Conservation (phyloP, 768 basidiomycete species). For the Psilocybe cyanescens region DNA sequence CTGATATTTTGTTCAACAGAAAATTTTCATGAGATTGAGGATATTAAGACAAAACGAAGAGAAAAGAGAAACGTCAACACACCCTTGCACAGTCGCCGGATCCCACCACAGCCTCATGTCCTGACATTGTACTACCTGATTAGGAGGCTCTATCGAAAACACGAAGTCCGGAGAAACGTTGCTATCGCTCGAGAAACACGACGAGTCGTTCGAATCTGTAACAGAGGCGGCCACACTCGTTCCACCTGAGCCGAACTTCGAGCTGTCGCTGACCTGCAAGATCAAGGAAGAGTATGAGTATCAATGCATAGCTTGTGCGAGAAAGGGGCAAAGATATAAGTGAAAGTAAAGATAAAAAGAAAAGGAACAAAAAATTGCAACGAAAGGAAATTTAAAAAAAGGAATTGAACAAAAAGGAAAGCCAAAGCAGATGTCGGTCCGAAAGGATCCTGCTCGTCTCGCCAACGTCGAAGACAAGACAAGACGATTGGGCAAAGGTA, state of each 20-base stretch:
- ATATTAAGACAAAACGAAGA: neutral
- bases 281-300: constrained; percentile 3
- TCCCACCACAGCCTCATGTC: constrained; percentile 72
- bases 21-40: neutral
- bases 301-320: neutral
- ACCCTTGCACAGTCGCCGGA: constrained; percentile 55
- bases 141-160: constrained; percentile 64
- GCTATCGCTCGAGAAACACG: constrained; percentile 60
- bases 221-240: constrained; percentile 72
- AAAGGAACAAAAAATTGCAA: neutral
- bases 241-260: constrained; percentile 69
- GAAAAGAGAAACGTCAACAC: constrained; percentile 19
- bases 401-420: neutral
- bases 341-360: neutral
- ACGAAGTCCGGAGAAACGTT: constrained; percentile 56
- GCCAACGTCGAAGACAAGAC: neutral
- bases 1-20: constrained; percentile 32
- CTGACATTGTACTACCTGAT: constrained; percentile 68
- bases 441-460: neutral
- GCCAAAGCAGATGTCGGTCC: neutral
- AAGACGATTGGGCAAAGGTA: neutral
- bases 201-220: constrained; percentile 47
- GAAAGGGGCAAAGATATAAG: neutral
- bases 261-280: constrained; percentile 37
- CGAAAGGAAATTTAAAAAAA: neutral